Percentiles rank a stretch among this genome's conserved stretches.
phyloP scores from a whole-genome alignment of 2,329 filamentous ascomycete genomes.

The Colletotrichum sp. region DNA sequence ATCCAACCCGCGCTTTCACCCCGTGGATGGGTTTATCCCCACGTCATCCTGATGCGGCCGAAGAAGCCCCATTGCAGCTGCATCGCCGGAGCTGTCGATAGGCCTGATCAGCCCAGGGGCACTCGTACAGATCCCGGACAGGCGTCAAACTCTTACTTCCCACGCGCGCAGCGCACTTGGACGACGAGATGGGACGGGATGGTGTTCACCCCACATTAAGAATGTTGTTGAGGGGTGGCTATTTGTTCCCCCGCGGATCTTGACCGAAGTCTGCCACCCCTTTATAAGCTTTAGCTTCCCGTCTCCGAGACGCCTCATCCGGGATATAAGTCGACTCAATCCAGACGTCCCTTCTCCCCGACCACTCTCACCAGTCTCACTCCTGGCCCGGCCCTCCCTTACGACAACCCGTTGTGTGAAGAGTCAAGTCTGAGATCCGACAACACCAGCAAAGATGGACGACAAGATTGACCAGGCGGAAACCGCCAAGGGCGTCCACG shows the following conservation, averaged over 20 bases:
- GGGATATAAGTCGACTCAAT: neutral
- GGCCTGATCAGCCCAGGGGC: neutral
- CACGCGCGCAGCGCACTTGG: neutral
- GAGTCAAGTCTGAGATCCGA: slow-evolving; percentile 4
- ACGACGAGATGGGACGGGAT: neutral
- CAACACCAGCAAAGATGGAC: slow-evolving; percentile 8
- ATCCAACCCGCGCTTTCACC: neutral
- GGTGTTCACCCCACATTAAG: slow-evolving; percentile 12
- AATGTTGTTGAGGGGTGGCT: slow-evolving; percentile 11
- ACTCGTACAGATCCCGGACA: neutral
- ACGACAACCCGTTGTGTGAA: neutral
- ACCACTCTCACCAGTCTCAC: neutral
- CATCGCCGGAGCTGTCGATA: neutral
- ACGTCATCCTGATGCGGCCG: slow-evolving; percentile 17
- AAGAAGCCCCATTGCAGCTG: slow-evolving; percentile 15
- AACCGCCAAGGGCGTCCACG: neutral
- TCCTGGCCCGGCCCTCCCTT: neutral
- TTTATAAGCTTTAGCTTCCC: slow-evolving; percentile 7
- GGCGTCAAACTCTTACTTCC: neutral
- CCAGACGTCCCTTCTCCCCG: neutral
- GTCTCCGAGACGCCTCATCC: neutral
- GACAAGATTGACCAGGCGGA: slow-evolving; percentile 10
- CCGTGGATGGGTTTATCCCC: neutral
- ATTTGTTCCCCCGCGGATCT: slow-evolving; percentile 12
- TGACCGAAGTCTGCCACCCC: slow-evolving; percentile 3